Evolutionary conservation across 352 stramenopile species (phyloP).

Genomic region (Pythium dissotocum): DNA sequence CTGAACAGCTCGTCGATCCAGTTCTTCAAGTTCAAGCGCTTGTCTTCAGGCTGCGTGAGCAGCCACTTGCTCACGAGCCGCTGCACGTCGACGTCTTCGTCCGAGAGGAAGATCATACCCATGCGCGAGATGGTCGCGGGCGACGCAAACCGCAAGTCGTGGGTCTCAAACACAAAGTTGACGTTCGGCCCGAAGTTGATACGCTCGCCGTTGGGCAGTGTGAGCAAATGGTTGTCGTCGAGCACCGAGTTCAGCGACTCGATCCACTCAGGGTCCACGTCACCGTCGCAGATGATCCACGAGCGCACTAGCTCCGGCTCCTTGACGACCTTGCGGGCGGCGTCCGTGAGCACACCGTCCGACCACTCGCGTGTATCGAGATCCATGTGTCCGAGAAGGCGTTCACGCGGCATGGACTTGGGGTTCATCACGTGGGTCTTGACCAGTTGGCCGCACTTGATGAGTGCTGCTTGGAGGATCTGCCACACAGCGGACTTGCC

Average conservation of each 20-base stretch:
- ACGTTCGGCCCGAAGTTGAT: conserved; percentile 95
- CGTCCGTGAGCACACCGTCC: conserved; percentile 94
- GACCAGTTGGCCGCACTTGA: conserved; percentile 82
- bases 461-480: conserved; percentile 88
- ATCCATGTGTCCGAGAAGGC: conserved; percentile 93
- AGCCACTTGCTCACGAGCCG: conserved; percentile 85
- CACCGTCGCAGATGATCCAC: conserved; percentile 96
- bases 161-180: conserved; percentile 97
- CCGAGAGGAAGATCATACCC: conserved; percentile 96
- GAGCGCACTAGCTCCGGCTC: conserved; percentile 86
- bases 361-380: conserved; percentile 94
- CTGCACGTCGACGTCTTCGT: conserved; percentile 88
- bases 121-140: conserved; percentile 96
- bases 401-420: conserved; percentile 93
- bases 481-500: conserved; percentile 95
- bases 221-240: conserved; percentile 96
- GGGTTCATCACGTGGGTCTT: conserved; percentile 96
- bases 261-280: conserved; percentile 97
- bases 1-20: conserved; percentile 95
- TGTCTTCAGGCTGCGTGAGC: conserved; percentile 50
- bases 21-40: conserved; percentile 53
- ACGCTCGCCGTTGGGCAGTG: conserved; percentile 94
- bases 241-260: conserved; percentile 96
- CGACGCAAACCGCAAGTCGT: conserved; percentile 93
- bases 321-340: conserved; percentile 90